Evolutionary conservation across 2,329 filamentous ascomycete genomes (phyloP), one percentile per base, ranked within the genome.

Genomic region (Calonectria pseudoreteaudii): DNA sequence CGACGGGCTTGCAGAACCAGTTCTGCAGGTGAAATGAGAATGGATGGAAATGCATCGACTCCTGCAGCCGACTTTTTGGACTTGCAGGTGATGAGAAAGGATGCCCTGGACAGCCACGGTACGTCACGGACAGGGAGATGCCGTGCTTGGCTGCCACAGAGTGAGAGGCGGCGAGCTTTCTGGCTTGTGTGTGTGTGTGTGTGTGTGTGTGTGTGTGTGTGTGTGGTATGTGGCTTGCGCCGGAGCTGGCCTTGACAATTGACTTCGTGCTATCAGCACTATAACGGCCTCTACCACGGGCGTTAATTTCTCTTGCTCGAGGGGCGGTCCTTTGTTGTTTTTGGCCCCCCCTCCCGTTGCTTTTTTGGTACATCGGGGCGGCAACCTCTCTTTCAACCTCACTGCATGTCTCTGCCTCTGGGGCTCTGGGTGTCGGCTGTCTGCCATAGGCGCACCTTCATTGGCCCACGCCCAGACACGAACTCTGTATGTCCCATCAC

Each of bases 1-100:
- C 34, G 36, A 38, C 13, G 31, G 30, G 53, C 53, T 26, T 60
- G 53, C 53, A 58, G 53, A 38, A 16, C 4, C 34, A 23, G 11
- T 31, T 53, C 56, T 62, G 56, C 56, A 18, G 56, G 56, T 62
- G 56, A 62, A 62, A 62, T 62, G 56, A 62, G 56, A 62, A 28
- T 41, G 56, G 56, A 62, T 41, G 14, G 26, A 28, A 41, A 41
- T 28, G 56, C 36, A 60, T 11, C 41, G 41, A 47, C 7, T 4
- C n/a, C 56, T 62, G 56, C 56, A 62, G 56, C 14, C 26, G 56
- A 9, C 23, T 23, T 41, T 30, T 62, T 23, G 56, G 56, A 6
- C 36, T 28, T 38, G 34, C 56, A 62, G 56, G 31, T 62, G 23
- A 41, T 41, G 56, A 41, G 56, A 62, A 62, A 38, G 34, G 56